Base-by-base conservation (phyloP, 2,329 filamentous ascomycete species). In the Microsporum audouinii region DNA sequence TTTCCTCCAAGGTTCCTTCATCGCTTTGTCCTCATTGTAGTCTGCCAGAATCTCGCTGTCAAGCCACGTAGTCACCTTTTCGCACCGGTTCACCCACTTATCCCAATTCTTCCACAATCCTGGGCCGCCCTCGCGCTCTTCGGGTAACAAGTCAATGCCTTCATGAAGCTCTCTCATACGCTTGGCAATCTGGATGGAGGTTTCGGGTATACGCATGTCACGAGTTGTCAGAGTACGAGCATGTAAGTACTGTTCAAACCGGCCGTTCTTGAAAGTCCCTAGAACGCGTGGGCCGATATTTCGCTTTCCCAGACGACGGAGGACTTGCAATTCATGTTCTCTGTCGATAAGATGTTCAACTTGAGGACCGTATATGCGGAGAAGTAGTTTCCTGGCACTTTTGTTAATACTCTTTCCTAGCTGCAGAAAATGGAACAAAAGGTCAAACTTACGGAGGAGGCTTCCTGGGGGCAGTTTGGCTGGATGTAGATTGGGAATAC, bases 81-180 rank as follows among this genome's bases (percentile, higher is more conserved):
- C 78, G 62, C 79, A 81, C 34, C 80, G 76, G 60, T 87, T 84
- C 5, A 91, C 81, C 91, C 91, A 96, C 70, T 87, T 88, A 72
- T 97, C 91, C 92, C 92, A 99, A 70, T 96, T 97, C 66, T 83
- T 85, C 83, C 90, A 95, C 8, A 96, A 87, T 60, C 85, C 87
- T 0, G 94, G 88, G 0, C 94, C 94, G 23, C 81, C 85, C 39
- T 88, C 82, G 58, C 85, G 82, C 74, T 99, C 94, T 39, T 85
- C 80, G 0, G 87, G 82, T 0, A 96, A 80, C 23, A 99, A 78
- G 33, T 96, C 91, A 64, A 99, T 87, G 0, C 94, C 94, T 59
- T 96, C 89, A 69, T 99, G 94, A 39, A 99, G 80, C 73, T 99
- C 94, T 64, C 91, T 83, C 90, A 99, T 96, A 58, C 94, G 88